phyloP scores from a whole-genome alignment of 1,284 basidiomycete species.

The Fomitopsis schrenkii region DNA sequence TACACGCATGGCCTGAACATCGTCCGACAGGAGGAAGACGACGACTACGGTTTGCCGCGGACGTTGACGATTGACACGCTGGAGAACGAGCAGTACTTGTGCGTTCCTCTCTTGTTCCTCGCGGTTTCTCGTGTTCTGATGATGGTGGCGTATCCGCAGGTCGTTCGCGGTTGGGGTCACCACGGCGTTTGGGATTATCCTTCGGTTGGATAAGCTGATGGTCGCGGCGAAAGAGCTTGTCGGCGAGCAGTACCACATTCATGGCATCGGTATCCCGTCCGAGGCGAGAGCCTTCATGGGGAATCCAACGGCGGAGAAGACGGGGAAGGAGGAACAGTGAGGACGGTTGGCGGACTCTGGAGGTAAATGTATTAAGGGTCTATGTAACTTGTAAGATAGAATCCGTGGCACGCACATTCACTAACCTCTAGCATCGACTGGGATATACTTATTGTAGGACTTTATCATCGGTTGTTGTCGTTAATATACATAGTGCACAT shows the following conservation, averaged over 20 bases:
- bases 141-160: constrained; percentile 29
- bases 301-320: neutral
- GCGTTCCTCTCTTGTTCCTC: neutral
- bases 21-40: constrained; percentile 60
- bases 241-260: constrained; percentile 77
- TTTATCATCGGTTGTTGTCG: no score
- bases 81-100: constrained; percentile 69
- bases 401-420: neutral
- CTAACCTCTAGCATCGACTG: neutral
- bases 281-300: neutral
- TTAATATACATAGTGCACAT: neutral
- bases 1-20: constrained; percentile 59
- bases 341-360: no score
- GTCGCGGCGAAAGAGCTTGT: constrained; percentile 76
- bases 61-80: constrained; percentile 62
- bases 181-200: constrained; percentile 63
- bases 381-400: neutral
- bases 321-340: neutral
- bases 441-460: neutral
- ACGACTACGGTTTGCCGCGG: constrained; percentile 65
- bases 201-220: constrained; percentile 69
- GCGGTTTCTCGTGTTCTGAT: neutral
- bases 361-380: no score
- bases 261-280: constrained; percentile 48
- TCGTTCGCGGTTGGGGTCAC: constrained; percentile 75